phyloP scores from a whole-genome alignment of 768 basidiomycete species.

The Paxillus ammoniavirescens region DNA sequence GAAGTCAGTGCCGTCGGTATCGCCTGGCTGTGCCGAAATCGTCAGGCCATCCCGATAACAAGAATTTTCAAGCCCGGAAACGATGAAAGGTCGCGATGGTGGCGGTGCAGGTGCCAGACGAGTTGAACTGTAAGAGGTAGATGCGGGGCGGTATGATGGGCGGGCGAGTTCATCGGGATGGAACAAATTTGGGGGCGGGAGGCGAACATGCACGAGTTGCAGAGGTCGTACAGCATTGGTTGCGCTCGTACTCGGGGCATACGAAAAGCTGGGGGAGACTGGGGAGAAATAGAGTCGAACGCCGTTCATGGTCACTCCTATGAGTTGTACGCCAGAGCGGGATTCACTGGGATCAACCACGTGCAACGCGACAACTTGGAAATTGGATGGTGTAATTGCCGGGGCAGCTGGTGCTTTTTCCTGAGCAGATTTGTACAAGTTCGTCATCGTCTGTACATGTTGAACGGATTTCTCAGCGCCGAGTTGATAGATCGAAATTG shows the following conservation, averaged over 20 bases:
- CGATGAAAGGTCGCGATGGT: constrained; percentile 54
- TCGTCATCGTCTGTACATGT: constrained; percentile 72
- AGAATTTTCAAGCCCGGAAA: constrained; percentile 58
- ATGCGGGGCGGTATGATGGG: constrained; percentile 44
- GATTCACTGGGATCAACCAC: constrained; percentile 66
- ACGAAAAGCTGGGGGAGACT: constrained; percentile 47
- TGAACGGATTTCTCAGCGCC: constrained; percentile 64
- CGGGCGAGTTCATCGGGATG: constrained; percentile 71
- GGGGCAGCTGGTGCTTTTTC: constrained; percentile 81
- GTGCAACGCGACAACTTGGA: constrained; percentile 71
- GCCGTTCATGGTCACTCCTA: constrained; percentile 81
- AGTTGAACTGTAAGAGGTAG: constrained; percentile 44
- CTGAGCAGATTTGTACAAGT: constrained; percentile 71
- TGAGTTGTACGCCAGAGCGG: constrained; percentile 66
- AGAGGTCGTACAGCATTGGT: constrained; percentile 39
- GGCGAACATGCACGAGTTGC: constrained; percentile 74
- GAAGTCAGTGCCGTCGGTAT: constrained; percentile 71
- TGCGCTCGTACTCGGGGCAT: constrained; percentile 33
- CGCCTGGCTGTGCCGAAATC: constrained; percentile 71
- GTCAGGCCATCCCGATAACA: constrained; percentile 67
- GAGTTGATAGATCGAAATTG: constrained; percentile 67
- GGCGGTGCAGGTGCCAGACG: constrained; percentile 43
- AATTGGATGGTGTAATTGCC: constrained; percentile 64
- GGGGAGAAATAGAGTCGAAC: constrained; percentile 83
- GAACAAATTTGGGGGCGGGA: constrained; percentile 72